Evolutionary conservation across 1,139 yeast species (phyloP), one percentile per base, ranked within the genome.

Genomic region (Zygosaccharomyces pseudobailii): DNA sequence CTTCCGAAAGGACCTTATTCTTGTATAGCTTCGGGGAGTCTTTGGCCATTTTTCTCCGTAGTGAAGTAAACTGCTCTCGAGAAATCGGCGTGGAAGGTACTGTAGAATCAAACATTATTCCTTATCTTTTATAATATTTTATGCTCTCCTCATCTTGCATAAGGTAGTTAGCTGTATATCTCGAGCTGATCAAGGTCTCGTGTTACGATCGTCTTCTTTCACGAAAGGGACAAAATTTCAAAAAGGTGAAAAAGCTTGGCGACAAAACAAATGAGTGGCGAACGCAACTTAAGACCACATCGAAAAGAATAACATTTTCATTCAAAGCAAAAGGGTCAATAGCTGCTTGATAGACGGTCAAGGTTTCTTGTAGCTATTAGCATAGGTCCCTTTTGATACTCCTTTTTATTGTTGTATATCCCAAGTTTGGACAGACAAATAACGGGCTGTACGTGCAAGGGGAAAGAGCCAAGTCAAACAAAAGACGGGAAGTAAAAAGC

Each of bases 1-100:
- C 45, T 33, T 44, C 45, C 38, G 56, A 51, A 19, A 55, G 46
- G 8, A 50, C 47, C 39, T 51, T 54, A 40, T 44, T 46, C 40
- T 46, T 53, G 37, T 56, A 55, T 42, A 55, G 48, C 28, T 46
- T 47, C 3, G 66, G 66, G 3, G 64, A 55, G 30, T 61, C 62
- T 28, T 45, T 52, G 24, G 55, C 56, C 21, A 58, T 50, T 41
- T 42, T 54, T 36, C 58, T 57, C 44, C 56, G 51, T 37, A 62
- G 32, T 5, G 58, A 51, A 10, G 47, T 48, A 27, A 59, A 54
- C 44, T 61, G 57, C 38, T 58, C 63, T 41, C 51, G 48, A 9
- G 65, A 55, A 17, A 62, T 45, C n/a, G 59, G 59, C 28, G 61
- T 51, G 13, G 51, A 36, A 5, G 66, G 65, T 17, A 61, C 58